Conservation (phyloP, 345 rosid species). For the Hibiscus syriacus region DNA sequence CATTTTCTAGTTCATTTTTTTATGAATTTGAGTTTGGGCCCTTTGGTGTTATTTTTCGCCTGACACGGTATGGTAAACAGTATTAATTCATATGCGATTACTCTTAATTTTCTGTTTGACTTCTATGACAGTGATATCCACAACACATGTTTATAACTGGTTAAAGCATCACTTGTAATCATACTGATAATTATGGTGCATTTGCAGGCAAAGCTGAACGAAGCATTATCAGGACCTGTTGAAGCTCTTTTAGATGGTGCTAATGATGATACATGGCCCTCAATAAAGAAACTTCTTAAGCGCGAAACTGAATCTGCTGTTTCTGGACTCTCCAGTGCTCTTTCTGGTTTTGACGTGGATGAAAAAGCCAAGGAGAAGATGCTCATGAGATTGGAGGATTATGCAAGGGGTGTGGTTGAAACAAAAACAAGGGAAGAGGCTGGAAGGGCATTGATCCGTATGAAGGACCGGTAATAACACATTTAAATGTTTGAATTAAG, state of each 20-base stretch:
- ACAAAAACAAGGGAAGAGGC: slow-evolving; percentile 87
- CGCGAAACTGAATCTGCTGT: slow-evolving; percentile 66
- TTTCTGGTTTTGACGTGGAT: slow-evolving; percentile 77
- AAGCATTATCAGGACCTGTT: slow-evolving; percentile 74
- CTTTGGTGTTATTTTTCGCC: neutral
- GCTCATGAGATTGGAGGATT: slow-evolving; percentile 46
- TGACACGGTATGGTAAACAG: neutral
- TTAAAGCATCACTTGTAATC: neutral
- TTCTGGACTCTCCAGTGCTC: slow-evolving; percentile 51
- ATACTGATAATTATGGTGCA: slow-evolving; percentile 15
- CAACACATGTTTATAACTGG: neutral
- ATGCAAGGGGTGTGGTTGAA: slow-evolving; percentile 77
- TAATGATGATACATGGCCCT: slow-evolving; percentile 73
- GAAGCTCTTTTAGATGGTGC: slow-evolving; percentile 95
- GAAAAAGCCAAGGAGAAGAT: slow-evolving; percentile 48
- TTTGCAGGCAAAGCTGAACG: slow-evolving; percentile 68
- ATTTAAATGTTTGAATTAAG: slow-evolving; percentile 11
- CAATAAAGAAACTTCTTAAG: slow-evolving; percentile 68
- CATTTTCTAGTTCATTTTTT: neutral
- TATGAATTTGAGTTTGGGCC: neutral
- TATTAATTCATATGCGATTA: neutral
- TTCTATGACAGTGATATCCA: neutral
- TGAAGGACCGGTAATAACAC: slow-evolving; percentile 78
- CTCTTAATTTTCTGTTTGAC: neutral
- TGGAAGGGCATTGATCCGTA: slow-evolving; percentile 71